Evolutionary conservation across 2,329 filamentous ascomycete genomes (phyloP), one percentile per base, ranked within the genome.

Genomic region (Ceratocystis colombiana): DNA sequence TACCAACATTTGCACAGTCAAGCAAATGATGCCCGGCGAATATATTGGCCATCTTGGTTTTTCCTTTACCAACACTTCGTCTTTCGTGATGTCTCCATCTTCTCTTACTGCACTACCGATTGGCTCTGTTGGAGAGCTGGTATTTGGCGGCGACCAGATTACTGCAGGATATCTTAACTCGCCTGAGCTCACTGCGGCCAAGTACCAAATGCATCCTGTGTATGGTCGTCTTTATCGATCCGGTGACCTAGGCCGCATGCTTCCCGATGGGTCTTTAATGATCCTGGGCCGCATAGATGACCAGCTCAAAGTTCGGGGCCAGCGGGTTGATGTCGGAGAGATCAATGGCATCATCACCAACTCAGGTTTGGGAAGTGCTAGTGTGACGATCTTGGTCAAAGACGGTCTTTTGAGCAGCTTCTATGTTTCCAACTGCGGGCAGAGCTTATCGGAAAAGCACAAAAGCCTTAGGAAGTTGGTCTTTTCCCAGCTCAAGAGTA

Each of bases 101-200:
- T 72, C 76, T 1, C 72, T 85, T 3, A 74, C 80, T 0, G 71
- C 84, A 1, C 76, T 91, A 0, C 89, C 89, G 0, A 73, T 82
- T 5, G 90, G 90, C 2, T 88, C 84, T 69, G 78, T 90, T 17
- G 92, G 92, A 10, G 91, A 96, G 73, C 79, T 96, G 5, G 95
- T 89, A 71, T 94, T 96, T 73, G 90, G 90, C 15, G 92, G 91
- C 10, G 84, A 89, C 62, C 91, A 96, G 75, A 84, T 96, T 4
- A 86, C 84, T 53, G 79, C 81, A 48, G 90, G 89, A 1, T 96
- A 93, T 71, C 78, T 94, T 33, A 84, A 87, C 67, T 79, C 82
- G 73, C 80, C 83, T 0, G 79, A 81, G 2, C 75, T 89, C 50
- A 90, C 87, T 0, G 74, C 77, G 0, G 75, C 79, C 12, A 90